Evolutionary conservation across 2,329 filamentous ascomycete species (phyloP), one percentile per base, ranked within the genome.

Genomic region (Colletotrichum spinosum): DNA sequence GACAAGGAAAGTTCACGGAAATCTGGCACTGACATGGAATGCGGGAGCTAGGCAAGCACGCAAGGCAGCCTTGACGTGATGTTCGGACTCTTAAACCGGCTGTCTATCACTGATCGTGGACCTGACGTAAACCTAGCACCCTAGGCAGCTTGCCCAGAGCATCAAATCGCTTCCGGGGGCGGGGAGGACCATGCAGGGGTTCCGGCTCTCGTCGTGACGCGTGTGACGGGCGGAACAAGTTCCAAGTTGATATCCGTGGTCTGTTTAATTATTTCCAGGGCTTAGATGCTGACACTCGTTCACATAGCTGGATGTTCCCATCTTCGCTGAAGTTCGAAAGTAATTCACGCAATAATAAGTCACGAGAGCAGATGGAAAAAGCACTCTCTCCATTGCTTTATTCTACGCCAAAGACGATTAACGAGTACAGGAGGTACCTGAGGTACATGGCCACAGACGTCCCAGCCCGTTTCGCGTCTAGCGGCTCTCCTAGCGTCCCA

Each of bases 381-480:
- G n/a, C 1, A 51, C 8, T 34, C 10, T 51, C 25, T 51, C 25
- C 4, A 25, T 25, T 25, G 25, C 25, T 25, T 25, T 5, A 4
- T 25, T 25, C 25, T 25, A 25, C 25, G 25, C 25, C 25, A 25
- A 25, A 25, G 25, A 5, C 25, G 25, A 25, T 25, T 5, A 25
- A 25, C 25, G 4, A 25, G 25, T 25, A 25, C 25, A 25, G 33
- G 44, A 37, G 15, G 39, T 15, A 53, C 34, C 39, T 39, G n/a
- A 49, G 46, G 25, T 25, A 25, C 25, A 25, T 25, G 25, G 25
- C 25, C 25, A 49, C 10, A 51, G 37, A 51, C 25, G 51, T 51
- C 55, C 55, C 55, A 44, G 55, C n/a, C 55, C 15, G 55, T 58
- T 58, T 58, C 46, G 55, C 55, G 55, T 37, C 37, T 60, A 60